Conservation (phyloP, 2,329 filamentous ascomycete genomes). For the Diplodia corticola region DNA sequence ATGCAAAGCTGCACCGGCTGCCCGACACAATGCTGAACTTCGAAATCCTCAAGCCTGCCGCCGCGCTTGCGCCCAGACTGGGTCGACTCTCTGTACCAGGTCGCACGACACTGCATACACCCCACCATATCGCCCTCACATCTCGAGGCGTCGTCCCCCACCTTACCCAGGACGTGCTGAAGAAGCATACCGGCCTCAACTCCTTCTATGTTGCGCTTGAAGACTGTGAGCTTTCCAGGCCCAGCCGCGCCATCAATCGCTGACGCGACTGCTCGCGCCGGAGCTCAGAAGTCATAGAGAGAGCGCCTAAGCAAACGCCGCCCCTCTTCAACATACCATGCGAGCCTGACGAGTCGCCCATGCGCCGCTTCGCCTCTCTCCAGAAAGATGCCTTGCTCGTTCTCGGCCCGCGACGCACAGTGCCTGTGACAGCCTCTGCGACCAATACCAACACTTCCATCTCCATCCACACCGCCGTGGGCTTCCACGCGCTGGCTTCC, state of each 20-base stretch:
- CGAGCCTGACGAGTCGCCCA: slow-evolving; percentile 50
- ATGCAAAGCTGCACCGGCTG: background rate
- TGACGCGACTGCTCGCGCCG: slow-evolving; percentile 42
- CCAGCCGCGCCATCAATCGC: slow-evolving; percentile 27
- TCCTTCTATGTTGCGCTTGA: slow-evolving; percentile 83
- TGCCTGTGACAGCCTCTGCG: slow-evolving; percentile 68
- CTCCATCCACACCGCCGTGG: slow-evolving; percentile 81
- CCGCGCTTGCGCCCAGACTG: slow-evolving; percentile 59
- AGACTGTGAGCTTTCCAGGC: slow-evolving; percentile 71
- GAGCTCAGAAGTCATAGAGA: slow-evolving; percentile 62
- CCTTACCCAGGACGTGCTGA: slow-evolving; percentile 79
- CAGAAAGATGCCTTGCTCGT: slow-evolving; percentile 67
- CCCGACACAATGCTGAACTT: slow-evolving; percentile 45
- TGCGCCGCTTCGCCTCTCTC: slow-evolving; percentile 77
- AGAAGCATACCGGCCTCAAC: slow-evolving; percentile 62
- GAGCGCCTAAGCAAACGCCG: slow-evolving; percentile 49
- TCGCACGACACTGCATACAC: slow-evolving; percentile 72
- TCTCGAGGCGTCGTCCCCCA: slow-evolving; percentile 87
- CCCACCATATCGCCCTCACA: slow-evolving; percentile 75
- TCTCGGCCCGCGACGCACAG: slow-evolving; percentile 74
- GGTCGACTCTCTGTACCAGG: slow-evolving; percentile 65
- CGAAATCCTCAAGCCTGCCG: slow-evolving; percentile 42
- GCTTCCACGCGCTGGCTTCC: slow-evolving; percentile 71
- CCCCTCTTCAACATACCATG: slow-evolving; percentile 54
- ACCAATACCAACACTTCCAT: slow-evolving; percentile 71